Percentiles rank a stretch among this genome's conserved stretches.
These are phyloP conservation scores for Diaporthe ampelina DNA, from an alignment of 2,329 filamentous ascomycete species.

Conservation along the genomic window DNA sequence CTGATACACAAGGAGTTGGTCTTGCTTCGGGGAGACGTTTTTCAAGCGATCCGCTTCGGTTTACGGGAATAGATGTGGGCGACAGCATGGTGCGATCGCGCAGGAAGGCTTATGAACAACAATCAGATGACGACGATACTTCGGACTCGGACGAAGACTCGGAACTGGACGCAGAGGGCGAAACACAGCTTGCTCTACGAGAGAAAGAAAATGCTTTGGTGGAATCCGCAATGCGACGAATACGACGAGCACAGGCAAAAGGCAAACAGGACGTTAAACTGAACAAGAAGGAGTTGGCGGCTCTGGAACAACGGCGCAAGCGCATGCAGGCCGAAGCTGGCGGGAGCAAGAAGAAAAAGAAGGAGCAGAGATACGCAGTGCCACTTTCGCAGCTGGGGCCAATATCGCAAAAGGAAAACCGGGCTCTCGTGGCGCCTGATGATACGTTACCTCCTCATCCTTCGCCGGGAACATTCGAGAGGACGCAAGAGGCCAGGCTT, in stretches of 20 bases:
- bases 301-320: slow-evolving; percentile 78
- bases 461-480: slow-evolving; percentile 54
- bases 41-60: slow-evolving; percentile 71
- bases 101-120: slow-evolving; percentile 56
- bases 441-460: slow-evolving; percentile 56
- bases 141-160: slow-evolving; percentile 63
- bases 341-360: slow-evolving; percentile 50
- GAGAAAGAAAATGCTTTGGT: slow-evolving; percentile 83
- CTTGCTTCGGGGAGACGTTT: slow-evolving; percentile 64
- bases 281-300: slow-evolving; percentile 83
- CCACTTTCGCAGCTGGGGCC: slow-evolving; percentile 67
- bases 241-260: slow-evolving; percentile 81
- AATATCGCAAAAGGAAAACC: slow-evolving; percentile 54
- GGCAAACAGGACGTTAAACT: slow-evolving; percentile 86
- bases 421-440: slow-evolving; percentile 49
- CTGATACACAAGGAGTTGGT: slow-evolving; percentile 69
- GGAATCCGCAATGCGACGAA: slow-evolving; percentile 83
- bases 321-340: slow-evolving; percentile 65
- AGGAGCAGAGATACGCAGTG: slow-evolving; percentile 65
- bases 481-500: slow-evolving; percentile 51
- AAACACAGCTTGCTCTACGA: slow-evolving; percentile 69
- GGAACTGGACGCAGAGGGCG: slow-evolving; percentile 65
- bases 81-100: slow-evolving; percentile 55
- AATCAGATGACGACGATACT: slow-evolving; percentile 60
- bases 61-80: slow-evolving; percentile 72